Evolutionary conservation across 108 stramenopile genomes (phyloP).

Genomic region (Fistulifera solaris): DNA sequence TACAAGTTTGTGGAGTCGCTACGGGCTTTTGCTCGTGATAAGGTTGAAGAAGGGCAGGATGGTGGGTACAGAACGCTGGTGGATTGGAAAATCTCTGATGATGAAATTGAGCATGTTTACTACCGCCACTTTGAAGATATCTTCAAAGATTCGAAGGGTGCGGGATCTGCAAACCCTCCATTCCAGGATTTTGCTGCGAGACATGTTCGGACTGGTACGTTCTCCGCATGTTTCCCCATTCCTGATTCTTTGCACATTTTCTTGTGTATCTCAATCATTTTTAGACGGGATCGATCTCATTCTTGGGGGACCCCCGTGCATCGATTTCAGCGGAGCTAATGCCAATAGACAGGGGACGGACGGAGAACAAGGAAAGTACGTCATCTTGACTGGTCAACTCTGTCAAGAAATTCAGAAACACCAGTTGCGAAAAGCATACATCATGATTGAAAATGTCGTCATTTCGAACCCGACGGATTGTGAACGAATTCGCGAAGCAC

Average conservation of each 20-base stretch:
- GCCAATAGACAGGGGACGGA: conserved; percentile 17
- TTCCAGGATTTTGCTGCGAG: neutral
- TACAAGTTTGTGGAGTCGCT: conserved; percentile 11
- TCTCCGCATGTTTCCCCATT: neutral
- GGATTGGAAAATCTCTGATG: too few relatives aligned
- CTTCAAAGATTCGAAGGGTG: too few relatives aligned
- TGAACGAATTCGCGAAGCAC: neutral
- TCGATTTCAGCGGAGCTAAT: conserved; percentile 24
- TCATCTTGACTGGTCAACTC: conserved; percentile 8
- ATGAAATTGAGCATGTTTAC: conserved; percentile 27
- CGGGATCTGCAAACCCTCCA: too few relatives aligned
- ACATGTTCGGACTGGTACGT: conserved; percentile 3
- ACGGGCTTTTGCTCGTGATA: neutral
- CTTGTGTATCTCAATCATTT: neutral
- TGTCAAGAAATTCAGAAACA: conserved; percentile 7
- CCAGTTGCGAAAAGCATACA: conserved; percentile 10
- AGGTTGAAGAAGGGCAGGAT: neutral
- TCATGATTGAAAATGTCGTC: conserved; percentile 26
- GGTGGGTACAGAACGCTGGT: conserved; percentile 2
- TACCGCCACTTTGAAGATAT: conserved; percentile 5
- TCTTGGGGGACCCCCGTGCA: conserved; percentile 32
- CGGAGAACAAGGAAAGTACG: conserved; percentile 23
- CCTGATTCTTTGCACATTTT: neutral
- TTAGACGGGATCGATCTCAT: conserved; percentile 13
- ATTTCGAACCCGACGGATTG: neutral